Evolutionary conservation across 768 basidiomycete genomes (phyloP), one percentile per base, ranked within the genome.

Genomic region (Suillus americanus): DNA sequence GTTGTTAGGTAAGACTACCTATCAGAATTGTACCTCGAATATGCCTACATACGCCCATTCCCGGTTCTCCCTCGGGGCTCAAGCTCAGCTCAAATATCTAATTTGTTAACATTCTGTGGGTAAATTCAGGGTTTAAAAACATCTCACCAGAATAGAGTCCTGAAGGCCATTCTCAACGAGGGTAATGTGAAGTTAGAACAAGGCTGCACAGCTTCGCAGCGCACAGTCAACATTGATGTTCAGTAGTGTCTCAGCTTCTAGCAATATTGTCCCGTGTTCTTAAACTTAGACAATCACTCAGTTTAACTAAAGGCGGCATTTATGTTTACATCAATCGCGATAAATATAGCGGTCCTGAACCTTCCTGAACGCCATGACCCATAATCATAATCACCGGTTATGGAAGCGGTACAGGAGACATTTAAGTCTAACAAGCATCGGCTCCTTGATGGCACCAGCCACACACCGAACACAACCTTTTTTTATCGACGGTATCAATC

Each of bases 1-100:
- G 38, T 13, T 40, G 25, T 40, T 40, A 41, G 25, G 38, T 54
- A 54, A 54, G 33, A 54, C 53, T 35, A 35, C 30, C 30, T 30
- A 4, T 30, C 25, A 18, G 3, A 20, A 28, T 40, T 3, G 57
- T 59, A 41, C 57, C 40, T 59, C 57, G 40, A 59, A 59, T 59
- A 59, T 59, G 18, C 18, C 56, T 59, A 40, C 56, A 59, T 59
- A 9, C 40, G 56, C 25, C 56, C 38, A 41, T 41, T 12, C 57
- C 57, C 38, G 14, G 38, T 59, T 41, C 38, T 40, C 6, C 38
- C 38, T 59, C 57, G 57, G 40, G 40, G 57, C 57, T 41, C 57
- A 13, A 59, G 41, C 40, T 25, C 25, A 40, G 56, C 38, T 40
- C 56, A 40, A 59, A 41, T 41, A 30, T 59, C 38, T 59, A 41